Conservation (phyloP, 257 asterid species). For the Anisodus tanguticus region DNA sequence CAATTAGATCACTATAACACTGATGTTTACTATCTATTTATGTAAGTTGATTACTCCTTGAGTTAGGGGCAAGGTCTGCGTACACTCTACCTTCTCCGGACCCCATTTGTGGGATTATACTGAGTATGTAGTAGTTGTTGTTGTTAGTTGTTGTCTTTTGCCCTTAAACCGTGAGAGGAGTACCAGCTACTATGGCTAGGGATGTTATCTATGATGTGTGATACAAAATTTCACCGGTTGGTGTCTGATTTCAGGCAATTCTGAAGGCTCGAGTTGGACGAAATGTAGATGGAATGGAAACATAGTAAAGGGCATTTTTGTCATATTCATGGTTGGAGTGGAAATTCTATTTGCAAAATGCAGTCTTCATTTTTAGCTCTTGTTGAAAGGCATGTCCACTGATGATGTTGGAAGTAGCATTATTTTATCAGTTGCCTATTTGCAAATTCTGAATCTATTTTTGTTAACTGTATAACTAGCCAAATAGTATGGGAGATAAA, state of each 20-base stretch:
- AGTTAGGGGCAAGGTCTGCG: no score
- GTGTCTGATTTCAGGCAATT: conserved; percentile 59
- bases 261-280: conserved; percentile 90
- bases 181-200: conserved; percentile 7
- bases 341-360: not conserved
- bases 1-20: conserved; percentile 5
- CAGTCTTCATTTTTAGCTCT: not conserved
- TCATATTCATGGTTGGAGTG: not conserved
- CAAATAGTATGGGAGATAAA: not conserved
- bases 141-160: not conserved
- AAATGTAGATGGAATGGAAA: conserved; percentile 84
- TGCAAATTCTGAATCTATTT: not conserved
- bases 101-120: no score
- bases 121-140: no score
- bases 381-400: not conserved
- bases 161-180: not conserved
- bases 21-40: not conserved
- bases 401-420: conserved; percentile 3
- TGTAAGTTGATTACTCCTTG: not conserved
- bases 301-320: not conserved
- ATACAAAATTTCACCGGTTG: not conserved
- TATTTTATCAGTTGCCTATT: not conserved
- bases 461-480: not conserved
- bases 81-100: no score
- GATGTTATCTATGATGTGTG: not conserved